These are phyloP conservation scores for Quercus tomentella DNA, from an alignment of 331 rosid genomes.

Conservation along the genomic window DNA sequence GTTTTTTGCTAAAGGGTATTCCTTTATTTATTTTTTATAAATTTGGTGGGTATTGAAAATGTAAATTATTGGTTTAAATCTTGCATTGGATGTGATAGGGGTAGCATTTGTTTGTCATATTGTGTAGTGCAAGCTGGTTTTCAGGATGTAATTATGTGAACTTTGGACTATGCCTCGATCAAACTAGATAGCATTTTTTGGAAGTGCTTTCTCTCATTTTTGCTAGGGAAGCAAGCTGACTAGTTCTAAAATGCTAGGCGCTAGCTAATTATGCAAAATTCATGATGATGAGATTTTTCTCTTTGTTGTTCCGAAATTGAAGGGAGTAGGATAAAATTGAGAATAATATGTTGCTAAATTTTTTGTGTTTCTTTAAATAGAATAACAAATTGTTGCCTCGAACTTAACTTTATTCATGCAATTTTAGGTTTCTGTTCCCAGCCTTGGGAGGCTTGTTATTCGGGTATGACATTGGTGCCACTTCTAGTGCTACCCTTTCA, in stretches of 20 bases:
- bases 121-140: not conserved
- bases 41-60: not conserved
- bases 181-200: not conserved
- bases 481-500: constrained; percentile 88
- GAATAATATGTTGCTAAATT: not conserved
- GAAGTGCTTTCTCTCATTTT: not conserved
- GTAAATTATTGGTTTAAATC: not conserved
- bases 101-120: not conserved
- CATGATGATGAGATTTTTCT: not conserved
- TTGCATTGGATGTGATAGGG: not conserved
- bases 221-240: not conserved
- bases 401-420: constrained; percentile 12
- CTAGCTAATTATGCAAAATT: not conserved
- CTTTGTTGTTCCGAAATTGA: not conserved
- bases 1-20: not conserved
- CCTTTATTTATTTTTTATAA: not conserved
- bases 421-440: constrained; percentile 80
- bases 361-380: not conserved
- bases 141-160: not conserved
- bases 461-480: constrained; percentile 97
- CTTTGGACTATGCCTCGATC: not conserved
- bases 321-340: not conserved
- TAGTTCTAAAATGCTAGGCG: not conserved
- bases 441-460: constrained; percentile 97
- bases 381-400: not conserved